Percentiles rank a stretch among this genome's conserved stretches.
Conservation (phyloP, 2,329 filamentous ascomycete genomes). For the Uncinocarpus reesii region DNA sequence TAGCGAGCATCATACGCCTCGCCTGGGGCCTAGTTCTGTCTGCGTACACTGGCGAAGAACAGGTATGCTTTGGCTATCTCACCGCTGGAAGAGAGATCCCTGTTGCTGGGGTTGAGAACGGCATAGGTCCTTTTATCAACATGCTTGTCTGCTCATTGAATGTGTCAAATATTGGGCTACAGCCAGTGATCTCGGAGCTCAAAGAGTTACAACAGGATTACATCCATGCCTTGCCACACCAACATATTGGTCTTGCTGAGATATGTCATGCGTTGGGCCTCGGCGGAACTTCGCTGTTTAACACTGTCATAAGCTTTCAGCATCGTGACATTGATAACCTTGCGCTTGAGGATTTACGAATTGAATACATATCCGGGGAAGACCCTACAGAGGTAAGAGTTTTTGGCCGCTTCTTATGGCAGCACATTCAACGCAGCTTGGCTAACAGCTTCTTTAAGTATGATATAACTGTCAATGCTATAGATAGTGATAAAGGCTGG, state of each 20-base stretch:
- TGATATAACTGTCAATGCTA: conserved; percentile 12
- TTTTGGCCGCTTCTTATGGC: not conserved
- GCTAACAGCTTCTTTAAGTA: conserved; percentile 10
- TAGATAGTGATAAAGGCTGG: conserved; percentile 14
- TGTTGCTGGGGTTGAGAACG: conserved; percentile 23
- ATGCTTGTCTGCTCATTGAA: conserved; percentile 24
- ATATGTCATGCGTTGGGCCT: conserved; percentile 45
- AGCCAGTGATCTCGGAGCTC: not conserved
- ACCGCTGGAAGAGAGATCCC: conserved; percentile 28
- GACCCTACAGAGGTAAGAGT: not conserved
- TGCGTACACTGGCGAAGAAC: conserved; percentile 14
- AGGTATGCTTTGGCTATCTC: conserved; percentile 25
- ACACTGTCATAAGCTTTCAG: conserved; percentile 3
- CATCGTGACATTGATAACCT: not conserved
- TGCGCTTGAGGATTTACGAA: not conserved
- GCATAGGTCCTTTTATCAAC: conserved; percentile 36
- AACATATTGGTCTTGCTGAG: conserved; percentile 39
- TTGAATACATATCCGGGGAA: not conserved
- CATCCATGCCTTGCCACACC: not conserved
- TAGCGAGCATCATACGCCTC: conserved; percentile 16
- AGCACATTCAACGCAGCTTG: not conserved
- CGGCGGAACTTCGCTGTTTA: conserved; percentile 51
- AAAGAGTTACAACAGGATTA: not conserved
- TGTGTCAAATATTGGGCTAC: not conserved
- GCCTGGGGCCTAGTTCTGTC: conserved; percentile 21